A percentile compares a stretch with the other conserved stretches of the same genome.
These are phyloP conservation scores for Trichophyton mentagrophytes DNA, from an alignment of 2,329 filamentous ascomycete genomes.

Conservation along the genomic window DNA sequence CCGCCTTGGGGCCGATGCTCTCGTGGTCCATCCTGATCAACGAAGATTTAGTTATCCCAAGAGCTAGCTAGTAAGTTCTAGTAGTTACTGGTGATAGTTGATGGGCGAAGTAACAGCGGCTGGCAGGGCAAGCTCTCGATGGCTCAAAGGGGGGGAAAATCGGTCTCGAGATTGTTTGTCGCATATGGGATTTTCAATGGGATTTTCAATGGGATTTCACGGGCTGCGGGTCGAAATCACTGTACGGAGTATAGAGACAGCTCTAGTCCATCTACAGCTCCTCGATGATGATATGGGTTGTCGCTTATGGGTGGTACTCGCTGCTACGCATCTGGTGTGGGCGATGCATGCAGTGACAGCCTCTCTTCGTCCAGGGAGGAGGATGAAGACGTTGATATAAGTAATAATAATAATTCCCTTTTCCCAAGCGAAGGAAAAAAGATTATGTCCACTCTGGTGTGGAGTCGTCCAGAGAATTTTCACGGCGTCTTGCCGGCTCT, in stretches of 20 bases:
- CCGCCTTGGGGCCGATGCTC: not conserved
- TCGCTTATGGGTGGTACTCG: not conserved
- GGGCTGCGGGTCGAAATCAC: not conserved
- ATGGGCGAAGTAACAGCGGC: not conserved
- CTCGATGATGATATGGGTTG: not conserved
- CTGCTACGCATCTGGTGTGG: not conserved
- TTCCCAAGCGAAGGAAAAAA: not conserved
- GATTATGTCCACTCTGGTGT: not conserved
- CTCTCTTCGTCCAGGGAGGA: not conserved
- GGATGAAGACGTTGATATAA: not conserved
- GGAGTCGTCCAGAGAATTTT: not conserved
- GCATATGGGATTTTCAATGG: not conserved
- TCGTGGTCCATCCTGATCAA: slow-evolving; percentile 2
- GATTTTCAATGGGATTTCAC: not conserved
- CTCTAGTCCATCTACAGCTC: not conserved
- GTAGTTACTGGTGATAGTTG: not conserved
- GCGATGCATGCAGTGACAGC: not conserved
- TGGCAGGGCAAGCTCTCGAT: not conserved
- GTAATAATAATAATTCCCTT: not conserved
- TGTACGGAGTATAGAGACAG: not conserved
- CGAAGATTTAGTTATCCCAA: too few species aligned
- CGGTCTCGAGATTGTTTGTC: not conserved
- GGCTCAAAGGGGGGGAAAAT: not conserved
- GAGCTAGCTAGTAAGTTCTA: too few species aligned
- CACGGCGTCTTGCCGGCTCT: not conserved